These are phyloP conservation scores for Podaxis sp. DNA, from an alignment of 768 basidiomycete genomes.

Conservation along the genomic window DNA sequence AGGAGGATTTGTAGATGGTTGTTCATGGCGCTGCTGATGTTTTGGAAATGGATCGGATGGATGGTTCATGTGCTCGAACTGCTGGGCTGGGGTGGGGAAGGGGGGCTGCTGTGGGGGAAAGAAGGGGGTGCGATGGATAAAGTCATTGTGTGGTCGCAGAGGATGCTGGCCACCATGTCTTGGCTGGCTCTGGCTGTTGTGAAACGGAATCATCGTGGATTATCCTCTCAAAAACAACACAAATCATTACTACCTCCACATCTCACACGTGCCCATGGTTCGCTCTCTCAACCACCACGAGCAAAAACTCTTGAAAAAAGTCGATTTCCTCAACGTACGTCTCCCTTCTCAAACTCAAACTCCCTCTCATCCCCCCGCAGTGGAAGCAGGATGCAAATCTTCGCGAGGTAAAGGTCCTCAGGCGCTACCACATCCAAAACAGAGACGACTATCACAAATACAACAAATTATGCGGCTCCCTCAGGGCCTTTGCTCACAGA, in stretches of 20 bases:
- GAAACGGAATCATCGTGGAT: slow-evolving; percentile 3
- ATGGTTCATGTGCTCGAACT: slow-evolving; percentile 53
- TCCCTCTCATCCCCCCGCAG: slow-evolving; percentile 37
- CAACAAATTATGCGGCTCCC: slow-evolving; percentile 90
- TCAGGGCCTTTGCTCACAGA: slow-evolving; percentile 84
- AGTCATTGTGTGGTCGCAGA: not conserved
- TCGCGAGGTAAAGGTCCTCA: slow-evolving; percentile 92
- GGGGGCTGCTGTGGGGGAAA: not conserved
- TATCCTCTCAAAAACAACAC: no score
- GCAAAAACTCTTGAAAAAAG: slow-evolving; percentile 91
- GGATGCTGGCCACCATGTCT: not conserved
- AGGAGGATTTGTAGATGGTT: slow-evolving; percentile 16
- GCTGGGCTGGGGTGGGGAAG: slow-evolving; percentile 63
- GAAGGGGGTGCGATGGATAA: slow-evolving; percentile 38
- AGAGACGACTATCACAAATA: slow-evolving; percentile 96
- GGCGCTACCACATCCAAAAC: slow-evolving; percentile 93
- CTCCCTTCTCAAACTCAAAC: not conserved
- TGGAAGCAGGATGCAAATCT: slow-evolving; percentile 96
- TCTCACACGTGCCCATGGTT: not conserved
- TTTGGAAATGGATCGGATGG: slow-evolving; percentile 22
- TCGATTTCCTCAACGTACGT: slow-evolving; percentile 91
- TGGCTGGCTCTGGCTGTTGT: not conserved
- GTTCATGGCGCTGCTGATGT: slow-evolving; percentile 19
- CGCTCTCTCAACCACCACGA: slow-evolving; percentile 75
- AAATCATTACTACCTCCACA: not conserved